Conservation (phyloP, 192 early-diverging fungal genomes). For the Backusella sp. region DNA sequence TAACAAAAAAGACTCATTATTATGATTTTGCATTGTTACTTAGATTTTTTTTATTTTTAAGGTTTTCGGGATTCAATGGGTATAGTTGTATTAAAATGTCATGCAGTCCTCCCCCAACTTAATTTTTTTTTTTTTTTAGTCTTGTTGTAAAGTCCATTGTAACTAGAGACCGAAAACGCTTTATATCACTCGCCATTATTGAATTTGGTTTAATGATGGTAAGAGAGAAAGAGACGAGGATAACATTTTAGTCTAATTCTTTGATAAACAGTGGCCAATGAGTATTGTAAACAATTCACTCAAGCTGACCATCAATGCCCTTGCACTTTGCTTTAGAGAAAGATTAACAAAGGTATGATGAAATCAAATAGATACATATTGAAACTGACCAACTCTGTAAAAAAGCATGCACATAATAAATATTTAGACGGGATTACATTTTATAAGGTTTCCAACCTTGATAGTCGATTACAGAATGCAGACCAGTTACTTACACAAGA, state of each 20-base stretch:
- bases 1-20: neutral
- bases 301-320: constrained; percentile 54
- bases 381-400: constrained; percentile 35
- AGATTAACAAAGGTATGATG: constrained; percentile 41
- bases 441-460: constrained; percentile 81
- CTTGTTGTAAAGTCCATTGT: constrained; percentile 75
- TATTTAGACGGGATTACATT: constrained; percentile 77
- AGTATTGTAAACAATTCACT: constrained; percentile 64
- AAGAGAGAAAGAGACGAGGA: neutral
- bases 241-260: neutral
- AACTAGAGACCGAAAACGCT: constrained; percentile 55
- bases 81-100: neutral
- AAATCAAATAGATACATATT: neutral
- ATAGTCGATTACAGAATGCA: constrained; percentile 72
- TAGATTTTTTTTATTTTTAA: neutral
- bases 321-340: constrained; percentile 56
- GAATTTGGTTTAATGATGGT: constrained; percentile 71
- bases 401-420: constrained; percentile 61
- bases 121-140: constrained; percentile 34
- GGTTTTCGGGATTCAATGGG: constrained; percentile 53
- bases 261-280: constrained; percentile 52
- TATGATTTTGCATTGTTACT: neutral
- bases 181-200: constrained; percentile 57
- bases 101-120: neutral
- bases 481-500: constrained; percentile 73